A percentile compares a stretch with the other conserved stretches of the same genome.
These are phyloP conservation scores for Cyberlindnera mycetangii DNA, from an alignment of 805 yeast genomes.

Conservation along the genomic window DNA sequence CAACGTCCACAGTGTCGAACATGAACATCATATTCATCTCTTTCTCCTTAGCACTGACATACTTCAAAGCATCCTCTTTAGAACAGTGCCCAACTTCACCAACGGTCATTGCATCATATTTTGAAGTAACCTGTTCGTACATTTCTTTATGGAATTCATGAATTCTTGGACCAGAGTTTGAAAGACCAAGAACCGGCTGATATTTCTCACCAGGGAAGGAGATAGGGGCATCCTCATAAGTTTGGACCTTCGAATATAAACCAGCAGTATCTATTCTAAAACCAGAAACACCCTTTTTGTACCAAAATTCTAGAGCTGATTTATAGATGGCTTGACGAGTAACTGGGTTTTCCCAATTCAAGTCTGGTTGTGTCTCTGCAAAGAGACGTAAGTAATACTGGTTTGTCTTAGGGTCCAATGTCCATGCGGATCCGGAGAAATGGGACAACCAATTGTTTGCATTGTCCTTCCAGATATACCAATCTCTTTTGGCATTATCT, in stretches of 20 bases:
- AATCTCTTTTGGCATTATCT: slow-evolving; percentile 54
- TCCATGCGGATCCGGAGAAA: slow-evolving; percentile 58
- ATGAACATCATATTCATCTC: slow-evolving; percentile 42
- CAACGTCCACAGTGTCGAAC: slow-evolving; percentile 36
- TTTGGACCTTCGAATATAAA: slow-evolving; percentile 46
- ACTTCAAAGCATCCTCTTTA: slow-evolving; percentile 41
- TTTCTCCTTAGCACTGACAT: slow-evolving; percentile 36
- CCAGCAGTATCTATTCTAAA: slow-evolving; percentile 58
- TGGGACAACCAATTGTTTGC: slow-evolving; percentile 56
- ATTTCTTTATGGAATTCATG: slow-evolving; percentile 57
- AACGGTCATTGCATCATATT: slow-evolving; percentile 53
- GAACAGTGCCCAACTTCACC: slow-evolving; percentile 51
- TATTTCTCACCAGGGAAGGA: slow-evolving; percentile 37
- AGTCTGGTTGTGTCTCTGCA: slow-evolving; percentile 55
- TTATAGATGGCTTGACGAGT: slow-evolving; percentile 37
- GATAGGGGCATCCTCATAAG: slow-evolving; percentile 48
- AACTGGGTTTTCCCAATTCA: slow-evolving; percentile 54
- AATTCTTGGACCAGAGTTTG: slow-evolving; percentile 50
- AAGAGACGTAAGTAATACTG: slow-evolving; percentile 56
- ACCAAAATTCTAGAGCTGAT: slow-evolving; percentile 51
- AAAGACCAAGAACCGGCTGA: slow-evolving; percentile 37
- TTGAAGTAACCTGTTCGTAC: slow-evolving; percentile 38
- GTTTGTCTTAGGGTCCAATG: slow-evolving; percentile 48
- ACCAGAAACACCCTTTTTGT: slow-evolving; percentile 54
- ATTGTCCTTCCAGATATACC: slow-evolving; percentile 58